These are phyloP conservation scores for Cyathus striatus DNA, from an alignment of 768 basidiomycete species.

Conservation along the genomic window DNA sequence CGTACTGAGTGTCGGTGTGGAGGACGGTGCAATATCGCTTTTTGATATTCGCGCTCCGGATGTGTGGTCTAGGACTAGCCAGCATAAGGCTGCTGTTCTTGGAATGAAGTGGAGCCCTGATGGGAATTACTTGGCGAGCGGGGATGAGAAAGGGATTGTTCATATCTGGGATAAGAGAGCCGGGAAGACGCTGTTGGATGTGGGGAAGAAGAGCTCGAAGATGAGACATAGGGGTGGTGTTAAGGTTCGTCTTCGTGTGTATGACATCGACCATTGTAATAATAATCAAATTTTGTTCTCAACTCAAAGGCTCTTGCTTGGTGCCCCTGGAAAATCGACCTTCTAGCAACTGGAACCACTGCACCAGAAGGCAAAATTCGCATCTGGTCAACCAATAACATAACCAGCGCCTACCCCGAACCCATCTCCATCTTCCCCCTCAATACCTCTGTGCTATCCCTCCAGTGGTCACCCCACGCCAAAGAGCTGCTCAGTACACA, in stretches of 20 bases:
- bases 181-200: conserved; percentile 22
- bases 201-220: conserved; percentile 54
- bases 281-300: conserved; percentile 2
- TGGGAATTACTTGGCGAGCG: conserved; percentile 75
- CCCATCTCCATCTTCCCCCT: conserved; percentile 65
- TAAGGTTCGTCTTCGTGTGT: conserved; percentile 25
- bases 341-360: conserved; percentile 75
- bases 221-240: conserved; percentile 66
- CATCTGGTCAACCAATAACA: conserved; percentile 52
- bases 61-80: conserved; percentile 40
- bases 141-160: conserved; percentile 83
- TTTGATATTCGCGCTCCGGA: conserved; percentile 50
- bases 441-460: conserved; percentile 60
- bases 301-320: conserved; percentile 66
- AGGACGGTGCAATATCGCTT: conserved; percentile 59
- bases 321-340: conserved; percentile 78
- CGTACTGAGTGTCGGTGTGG: conserved; percentile 58
- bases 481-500: conserved; percentile 91
- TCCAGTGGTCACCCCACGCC: conserved; percentile 81
- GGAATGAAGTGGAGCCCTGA: conserved; percentile 74
- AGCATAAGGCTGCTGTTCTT: conserved; percentile 44
- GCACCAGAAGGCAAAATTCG: conserved; percentile 70
- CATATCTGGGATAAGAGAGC: conserved; percentile 74
- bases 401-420: conserved; percentile 16
- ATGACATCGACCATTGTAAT: conserved; percentile 1